A percentile compares a stretch with the other conserved stretches of the same genome.
Conservation (phyloP, 176 grass and related monocot species). For the Aegilops speltoides region DNA sequence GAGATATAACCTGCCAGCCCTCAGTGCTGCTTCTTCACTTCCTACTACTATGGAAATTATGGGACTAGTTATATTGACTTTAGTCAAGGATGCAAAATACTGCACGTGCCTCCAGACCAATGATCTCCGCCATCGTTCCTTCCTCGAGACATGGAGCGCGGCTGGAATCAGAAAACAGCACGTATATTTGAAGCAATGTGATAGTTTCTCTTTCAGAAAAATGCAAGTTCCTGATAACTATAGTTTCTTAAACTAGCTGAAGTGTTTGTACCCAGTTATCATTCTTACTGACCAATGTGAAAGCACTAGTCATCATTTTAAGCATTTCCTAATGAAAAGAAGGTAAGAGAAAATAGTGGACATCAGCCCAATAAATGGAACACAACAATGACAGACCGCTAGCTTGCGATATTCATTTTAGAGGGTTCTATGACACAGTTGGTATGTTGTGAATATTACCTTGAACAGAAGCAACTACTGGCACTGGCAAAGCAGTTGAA, state of each 20-base stretch:
- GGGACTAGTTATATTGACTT: constrained; percentile 65
- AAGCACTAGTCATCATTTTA: background rate
- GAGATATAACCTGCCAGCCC: constrained; percentile 70
- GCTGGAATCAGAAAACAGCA: constrained; percentile 49
- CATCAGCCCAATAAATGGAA: background rate
- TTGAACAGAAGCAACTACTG: constrained; percentile 74
- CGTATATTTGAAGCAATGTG: background rate
- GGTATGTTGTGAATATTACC: constrained; percentile 51
- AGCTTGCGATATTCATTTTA: constrained; percentile 3
- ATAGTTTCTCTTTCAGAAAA: background rate
- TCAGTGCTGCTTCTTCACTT: constrained; percentile 72
- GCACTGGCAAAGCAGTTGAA: constrained; percentile 84
- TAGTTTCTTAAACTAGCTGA: background rate
- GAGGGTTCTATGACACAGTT: background rate
- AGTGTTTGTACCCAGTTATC: background rate
- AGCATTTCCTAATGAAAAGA: background rate
- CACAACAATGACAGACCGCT: background rate
- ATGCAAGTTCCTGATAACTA: background rate
- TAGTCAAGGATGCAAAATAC: constrained; percentile 72
- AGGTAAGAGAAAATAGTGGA: background rate
- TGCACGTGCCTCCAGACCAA: constrained; percentile 73
- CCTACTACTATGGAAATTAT: constrained; percentile 93
- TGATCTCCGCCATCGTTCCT: constrained; percentile 79
- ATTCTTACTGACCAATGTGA: constrained; percentile 17
- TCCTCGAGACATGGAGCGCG: constrained; percentile 66